These are phyloP conservation scores for Saccharomyces pastorianus DNA, from an alignment of 1,139 yeast species.

Conservation along the genomic window DNA sequence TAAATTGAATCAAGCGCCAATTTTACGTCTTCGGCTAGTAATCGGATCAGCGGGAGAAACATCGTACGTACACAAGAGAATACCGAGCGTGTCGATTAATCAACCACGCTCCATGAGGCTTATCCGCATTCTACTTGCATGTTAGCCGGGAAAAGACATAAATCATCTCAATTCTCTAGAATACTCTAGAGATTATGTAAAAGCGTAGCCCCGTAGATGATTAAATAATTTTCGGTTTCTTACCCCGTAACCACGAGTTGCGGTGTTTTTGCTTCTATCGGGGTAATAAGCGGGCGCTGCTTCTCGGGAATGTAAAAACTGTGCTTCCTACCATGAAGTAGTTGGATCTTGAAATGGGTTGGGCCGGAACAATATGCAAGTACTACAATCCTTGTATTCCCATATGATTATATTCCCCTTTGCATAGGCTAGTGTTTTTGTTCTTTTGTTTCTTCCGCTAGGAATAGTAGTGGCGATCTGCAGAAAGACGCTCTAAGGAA, in stretches of 20 bases:
- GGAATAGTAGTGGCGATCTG: neutral
- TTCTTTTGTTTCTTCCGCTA: neutral
- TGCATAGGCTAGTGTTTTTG: neutral
- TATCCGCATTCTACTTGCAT: neutral
- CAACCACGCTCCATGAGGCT: neutral
- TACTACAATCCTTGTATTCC: neutral
- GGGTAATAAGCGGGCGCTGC: neutral
- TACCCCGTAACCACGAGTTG: neutral
- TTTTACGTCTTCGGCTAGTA: neutral
- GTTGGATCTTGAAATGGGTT: neutral
- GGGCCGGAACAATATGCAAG: neutral
- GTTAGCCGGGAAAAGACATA: neutral
- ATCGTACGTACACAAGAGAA: neutral
- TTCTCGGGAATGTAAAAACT: neutral
- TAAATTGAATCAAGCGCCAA: neutral
- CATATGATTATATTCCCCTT: neutral
- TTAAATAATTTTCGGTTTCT: neutral
- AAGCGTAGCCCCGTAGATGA: neutral
- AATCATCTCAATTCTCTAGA: neutral
- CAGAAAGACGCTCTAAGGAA: neutral
- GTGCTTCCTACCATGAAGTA: neutral
- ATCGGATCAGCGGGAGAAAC: neutral
- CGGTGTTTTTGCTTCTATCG: neutral
- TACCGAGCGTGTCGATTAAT: neutral
- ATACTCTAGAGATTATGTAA: neutral